phyloP scores from a whole-genome alignment of 805 yeast species.

The Candida loeiensis region DNA sequence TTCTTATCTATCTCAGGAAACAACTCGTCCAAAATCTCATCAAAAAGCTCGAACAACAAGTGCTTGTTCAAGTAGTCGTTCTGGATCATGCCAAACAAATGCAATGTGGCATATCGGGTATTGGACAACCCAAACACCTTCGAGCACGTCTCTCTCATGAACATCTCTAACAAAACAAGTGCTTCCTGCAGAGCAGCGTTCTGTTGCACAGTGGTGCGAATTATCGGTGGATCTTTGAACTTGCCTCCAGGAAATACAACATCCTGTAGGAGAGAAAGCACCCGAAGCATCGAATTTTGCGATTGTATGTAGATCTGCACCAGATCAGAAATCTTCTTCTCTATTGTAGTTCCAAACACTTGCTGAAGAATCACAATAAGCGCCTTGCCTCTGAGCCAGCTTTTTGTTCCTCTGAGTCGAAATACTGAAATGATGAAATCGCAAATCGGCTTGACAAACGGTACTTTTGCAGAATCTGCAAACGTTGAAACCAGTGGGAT shows the following conservation, averaged over 20 bases:
- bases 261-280: slow-evolving; percentile 20
- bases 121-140: slow-evolving; percentile 69
- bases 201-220: slow-evolving; percentile 51
- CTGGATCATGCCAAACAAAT: slow-evolving; percentile 66
- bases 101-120: slow-evolving; percentile 58
- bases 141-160: slow-evolving; percentile 63
- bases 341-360: slow-evolving; percentile 82
- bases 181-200: slow-evolving; percentile 57
- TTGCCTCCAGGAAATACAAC: slow-evolving; percentile 45
- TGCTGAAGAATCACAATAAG: slow-evolving; percentile 79
- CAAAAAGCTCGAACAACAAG: slow-evolving; percentile 56
- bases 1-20: slow-evolving; percentile 30
- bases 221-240: slow-evolving; percentile 43
- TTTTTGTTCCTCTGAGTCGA: slow-evolving; percentile 57
- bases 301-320: slow-evolving; percentile 34
- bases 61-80: slow-evolving; percentile 68
- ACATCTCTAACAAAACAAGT: slow-evolving; percentile 47
- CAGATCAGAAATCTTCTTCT: slow-evolving; percentile 54
- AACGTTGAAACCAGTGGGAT: not conserved
- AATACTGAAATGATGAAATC: slow-evolving; percentile 71
- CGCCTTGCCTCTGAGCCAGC: slow-evolving; percentile 85
- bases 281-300: slow-evolving; percentile 45
- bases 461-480: slow-evolving; percentile 24
- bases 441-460: slow-evolving; percentile 75
- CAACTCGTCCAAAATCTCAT: slow-evolving; percentile 49